Evolutionary conservation across 2,329 filamentous ascomycete species (phyloP).

Genomic region (Achaetomium macrosporum): DNA sequence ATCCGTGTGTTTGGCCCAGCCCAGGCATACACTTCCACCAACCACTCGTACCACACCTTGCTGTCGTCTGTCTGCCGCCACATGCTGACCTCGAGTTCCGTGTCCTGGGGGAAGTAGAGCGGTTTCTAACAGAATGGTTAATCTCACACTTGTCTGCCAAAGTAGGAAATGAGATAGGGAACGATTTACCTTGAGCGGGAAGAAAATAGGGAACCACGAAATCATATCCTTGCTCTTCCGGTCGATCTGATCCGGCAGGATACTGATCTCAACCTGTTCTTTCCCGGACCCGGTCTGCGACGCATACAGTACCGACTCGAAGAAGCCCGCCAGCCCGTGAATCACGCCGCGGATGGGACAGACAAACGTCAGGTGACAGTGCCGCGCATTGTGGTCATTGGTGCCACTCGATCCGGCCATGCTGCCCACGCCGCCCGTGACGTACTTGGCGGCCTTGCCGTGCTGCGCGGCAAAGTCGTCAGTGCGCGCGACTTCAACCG

Average conservation of each 20-base stretch:
- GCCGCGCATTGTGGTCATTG: conserved; percentile 88
- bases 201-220: conserved; percentile 98
- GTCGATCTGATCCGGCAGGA: conserved; percentile 86
- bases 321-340: conserved; percentile 90
- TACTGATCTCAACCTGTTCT: conserved; percentile 76
- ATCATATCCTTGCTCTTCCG: conserved; percentile 96
- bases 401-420: conserved; percentile 71
- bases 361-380: conserved; percentile 71
- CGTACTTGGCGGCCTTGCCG: conserved; percentile 54
- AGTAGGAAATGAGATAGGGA: too few relatives aligned
- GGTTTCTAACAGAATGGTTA: conserved; percentile 57
- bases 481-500: conserved; percentile 46
- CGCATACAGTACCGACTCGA: conserved; percentile 89
- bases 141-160: background rate
- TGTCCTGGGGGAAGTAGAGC: conserved; percentile 75
- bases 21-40: conserved; percentile 76
- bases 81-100: conserved; percentile 86
- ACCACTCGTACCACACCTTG: conserved; percentile 98
- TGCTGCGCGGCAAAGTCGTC: conserved; percentile 33
- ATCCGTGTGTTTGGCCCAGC: conserved; percentile 54
- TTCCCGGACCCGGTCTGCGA: conserved; percentile 37
- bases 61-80: conserved; percentile 93
- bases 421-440: conserved; percentile 63
- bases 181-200: conserved; percentile 75
- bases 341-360: conserved; percentile 74